phyloP scores from a whole-genome alignment of 2,329 filamentous ascomycete species.

The Neurospora crassa region DNA sequence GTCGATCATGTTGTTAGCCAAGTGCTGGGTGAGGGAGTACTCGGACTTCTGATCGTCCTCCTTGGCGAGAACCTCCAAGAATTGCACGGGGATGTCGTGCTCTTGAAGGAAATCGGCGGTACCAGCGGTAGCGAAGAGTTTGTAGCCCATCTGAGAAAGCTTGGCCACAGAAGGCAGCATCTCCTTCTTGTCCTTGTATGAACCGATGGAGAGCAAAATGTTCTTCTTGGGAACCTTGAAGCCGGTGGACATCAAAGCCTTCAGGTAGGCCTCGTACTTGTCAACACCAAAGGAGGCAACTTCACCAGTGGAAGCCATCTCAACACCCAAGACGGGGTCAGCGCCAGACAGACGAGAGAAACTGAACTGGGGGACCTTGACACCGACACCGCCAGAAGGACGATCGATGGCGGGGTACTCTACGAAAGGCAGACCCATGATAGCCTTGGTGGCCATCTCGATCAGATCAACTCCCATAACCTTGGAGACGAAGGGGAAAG shows the following conservation, averaged over 20 bases:
- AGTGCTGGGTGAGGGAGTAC: conserved; percentile 92
- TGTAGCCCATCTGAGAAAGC: conserved; percentile 84
- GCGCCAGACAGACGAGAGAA: conserved; percentile 95
- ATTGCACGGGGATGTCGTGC: conserved; percentile 85
- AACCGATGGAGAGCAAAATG: conserved; percentile 88
- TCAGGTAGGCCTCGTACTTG: conserved; percentile 96
- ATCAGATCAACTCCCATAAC: conserved; percentile 97
- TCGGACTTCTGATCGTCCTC: conserved; percentile 83
- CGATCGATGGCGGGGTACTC: conserved; percentile 74
- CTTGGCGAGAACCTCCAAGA: conserved; percentile 75
- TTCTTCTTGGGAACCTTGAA: conserved; percentile 96
- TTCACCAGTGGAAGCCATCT: conserved; percentile 98
- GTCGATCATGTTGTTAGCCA: conserved; percentile 96
- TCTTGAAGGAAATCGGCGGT: conserved; percentile 95
- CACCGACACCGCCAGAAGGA: conserved; percentile 75
- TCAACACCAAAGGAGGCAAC: conserved; percentile 93
- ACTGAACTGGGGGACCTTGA: conserved; percentile 98
- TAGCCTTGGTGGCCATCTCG: conserved; percentile 97
- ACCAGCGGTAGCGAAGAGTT: conserved; percentile 90
- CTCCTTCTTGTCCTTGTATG: conserved; percentile 96
- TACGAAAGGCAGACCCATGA: conserved; percentile 72
- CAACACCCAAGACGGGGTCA: conserved; percentile 91
- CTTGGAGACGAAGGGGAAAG: conserved; percentile 97
- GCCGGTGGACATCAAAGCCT: conserved; percentile 88
- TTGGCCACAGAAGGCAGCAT: conserved; percentile 89